phyloP scores from a whole-genome alignment of 176 grass and related monocot genomes.

The Thinopyrum elongatum region DNA sequence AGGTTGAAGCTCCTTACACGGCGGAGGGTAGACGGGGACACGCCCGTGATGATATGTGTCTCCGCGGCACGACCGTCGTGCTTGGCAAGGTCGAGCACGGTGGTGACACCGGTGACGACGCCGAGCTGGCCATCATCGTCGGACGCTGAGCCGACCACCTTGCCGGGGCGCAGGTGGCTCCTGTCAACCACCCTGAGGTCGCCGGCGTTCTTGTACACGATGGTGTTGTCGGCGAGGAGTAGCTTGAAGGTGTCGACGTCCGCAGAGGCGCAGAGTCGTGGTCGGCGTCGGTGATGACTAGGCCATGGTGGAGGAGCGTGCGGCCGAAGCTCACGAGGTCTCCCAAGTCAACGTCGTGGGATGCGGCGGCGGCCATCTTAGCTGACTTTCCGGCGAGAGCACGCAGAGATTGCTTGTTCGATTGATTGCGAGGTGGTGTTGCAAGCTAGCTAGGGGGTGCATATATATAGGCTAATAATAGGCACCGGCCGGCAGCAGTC shows the following conservation, averaged over 20 bases:
- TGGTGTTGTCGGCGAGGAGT: neutral
- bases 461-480: no score
- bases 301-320: neutral
- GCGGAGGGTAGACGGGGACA: neutral
- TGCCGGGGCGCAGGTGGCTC: neutral
- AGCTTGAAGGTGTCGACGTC: neutral
- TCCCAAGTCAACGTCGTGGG: neutral
- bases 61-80: no score
- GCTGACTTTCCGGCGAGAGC: no score
- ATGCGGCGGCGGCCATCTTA: neutral
- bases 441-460: no score
- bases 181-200: neutral
- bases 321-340: neutral
- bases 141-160: neutral
- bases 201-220: neutral
- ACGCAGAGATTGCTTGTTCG: no score
- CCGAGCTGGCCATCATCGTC: neutral
- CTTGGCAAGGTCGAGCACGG: neutral
- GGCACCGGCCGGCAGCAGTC: no score
- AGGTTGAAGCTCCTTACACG: neutral
- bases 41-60: neutral
- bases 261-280: neutral
- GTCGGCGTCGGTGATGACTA: neutral
- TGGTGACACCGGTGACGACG: neutral
- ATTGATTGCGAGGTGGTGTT: no score